Conservation (phyloP, 805 yeast genomes). For the Lachancea nothofagi region DNA sequence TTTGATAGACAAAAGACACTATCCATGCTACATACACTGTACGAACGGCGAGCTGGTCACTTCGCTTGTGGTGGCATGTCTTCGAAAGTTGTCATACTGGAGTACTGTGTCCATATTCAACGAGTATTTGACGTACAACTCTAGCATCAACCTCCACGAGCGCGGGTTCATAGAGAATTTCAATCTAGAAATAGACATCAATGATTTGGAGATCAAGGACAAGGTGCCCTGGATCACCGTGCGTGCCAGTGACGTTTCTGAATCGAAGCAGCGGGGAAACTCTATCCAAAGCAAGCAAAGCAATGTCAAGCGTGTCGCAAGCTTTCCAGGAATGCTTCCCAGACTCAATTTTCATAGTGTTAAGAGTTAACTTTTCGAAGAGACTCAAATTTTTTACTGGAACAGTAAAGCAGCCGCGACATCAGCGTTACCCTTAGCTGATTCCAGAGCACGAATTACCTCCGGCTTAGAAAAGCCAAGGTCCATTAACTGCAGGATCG, state of each 20-base stretch:
- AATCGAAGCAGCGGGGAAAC: conserved; percentile 1
- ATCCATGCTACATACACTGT: conserved; percentile 82
- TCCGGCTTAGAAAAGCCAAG: conserved; percentile 68
- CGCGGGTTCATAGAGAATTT: conserved; percentile 78
- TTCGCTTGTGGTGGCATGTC: conserved; percentile 76
- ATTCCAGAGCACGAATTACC: conserved; percentile 58
- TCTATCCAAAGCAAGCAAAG: conserved; percentile 1
- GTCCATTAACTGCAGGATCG: conserved; percentile 45
- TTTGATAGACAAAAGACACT: conserved; percentile 50
- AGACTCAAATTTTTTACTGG: no score
- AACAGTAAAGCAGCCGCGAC: conserved; percentile 79
- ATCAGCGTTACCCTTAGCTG: conserved; percentile 74
- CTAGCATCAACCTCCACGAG: conserved; percentile 76
- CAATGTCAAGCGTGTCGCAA: conserved; percentile 16
- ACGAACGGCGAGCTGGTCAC: conserved; percentile 86
- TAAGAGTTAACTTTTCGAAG: conserved; percentile 1
- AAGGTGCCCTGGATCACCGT: conserved; percentile 34
- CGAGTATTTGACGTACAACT: conserved; percentile 74
- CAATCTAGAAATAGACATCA: conserved; percentile 56
- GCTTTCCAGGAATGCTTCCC: conserved; percentile 22
- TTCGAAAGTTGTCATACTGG: conserved; percentile 82
- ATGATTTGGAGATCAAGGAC: conserved; percentile 29
- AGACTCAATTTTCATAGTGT: conserved; percentile 24
- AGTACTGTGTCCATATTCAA: conserved; percentile 79
- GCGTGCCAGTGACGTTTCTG: conserved; percentile 16